These are phyloP conservation scores for Pharus latifolius DNA, from an alignment of 176 grass and related monocot species.

Conservation along the genomic window DNA sequence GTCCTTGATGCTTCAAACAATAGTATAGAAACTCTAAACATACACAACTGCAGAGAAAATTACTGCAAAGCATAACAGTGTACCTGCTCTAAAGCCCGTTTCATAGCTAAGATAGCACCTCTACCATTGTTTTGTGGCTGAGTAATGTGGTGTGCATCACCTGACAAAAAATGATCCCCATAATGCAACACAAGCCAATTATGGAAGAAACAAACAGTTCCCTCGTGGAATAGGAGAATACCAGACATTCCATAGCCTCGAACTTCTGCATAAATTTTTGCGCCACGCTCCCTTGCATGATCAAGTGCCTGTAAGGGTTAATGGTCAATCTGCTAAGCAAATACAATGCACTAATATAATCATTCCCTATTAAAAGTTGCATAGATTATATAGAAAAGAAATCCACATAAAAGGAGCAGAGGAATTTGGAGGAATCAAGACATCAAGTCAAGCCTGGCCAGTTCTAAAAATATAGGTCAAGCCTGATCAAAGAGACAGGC, in stretches of 20 bases:
- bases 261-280: conserved; percentile 93
- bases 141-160: conserved; percentile 95
- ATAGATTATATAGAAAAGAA: background rate
- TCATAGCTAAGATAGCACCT: conserved; percentile 90
- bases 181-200: background rate
- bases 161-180: conserved; percentile 28
- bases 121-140: conserved; percentile 66
- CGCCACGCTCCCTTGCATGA: conserved; percentile 69
- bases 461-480: too few species aligned
- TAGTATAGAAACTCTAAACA: background rate
- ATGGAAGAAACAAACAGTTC: background rate
- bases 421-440: background rate
- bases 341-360: background rate
- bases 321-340: conserved; percentile 1
- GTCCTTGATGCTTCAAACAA: background rate
- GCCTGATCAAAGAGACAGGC: background rate
- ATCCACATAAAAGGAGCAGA: background rate
- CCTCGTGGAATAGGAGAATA: conserved; percentile 22
- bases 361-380: background rate
- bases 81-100: conserved; percentile 67
- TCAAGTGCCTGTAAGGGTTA: conserved; percentile 49
- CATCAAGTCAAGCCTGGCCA: background rate
- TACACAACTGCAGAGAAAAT: background rate
- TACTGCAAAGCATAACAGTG: background rate
- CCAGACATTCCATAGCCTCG: conserved; percentile 92